Evolutionary conservation across 345 rosid genomes (phyloP).

Genomic region (Aquilaria malaccensis): DNA sequence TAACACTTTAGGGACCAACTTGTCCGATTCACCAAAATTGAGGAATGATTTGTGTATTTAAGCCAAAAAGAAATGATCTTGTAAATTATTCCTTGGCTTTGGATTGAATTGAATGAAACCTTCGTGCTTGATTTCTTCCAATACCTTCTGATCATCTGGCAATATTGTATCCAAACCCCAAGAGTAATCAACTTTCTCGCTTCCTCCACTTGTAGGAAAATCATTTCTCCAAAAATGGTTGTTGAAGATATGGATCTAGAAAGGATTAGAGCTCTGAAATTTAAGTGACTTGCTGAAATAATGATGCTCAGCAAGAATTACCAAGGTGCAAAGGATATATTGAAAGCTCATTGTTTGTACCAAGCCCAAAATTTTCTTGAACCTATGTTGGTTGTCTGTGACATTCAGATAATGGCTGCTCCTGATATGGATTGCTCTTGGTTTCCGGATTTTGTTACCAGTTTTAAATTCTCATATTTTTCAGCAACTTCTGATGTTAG

Average conservation of each 20-base stretch:
- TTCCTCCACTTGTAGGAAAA: too few species aligned
- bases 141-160: too few species aligned
- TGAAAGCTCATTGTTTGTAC: conserved; percentile 9
- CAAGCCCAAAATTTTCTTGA: conserved; percentile 13
- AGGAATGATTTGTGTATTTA: too few species aligned
- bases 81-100: too few species aligned
- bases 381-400: conserved; percentile 18
- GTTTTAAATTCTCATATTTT: conserved; percentile 1
- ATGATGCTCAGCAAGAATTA: conserved; percentile 13
- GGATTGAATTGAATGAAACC: too few species aligned
- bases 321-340: conserved; percentile 14
- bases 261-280: not conserved
- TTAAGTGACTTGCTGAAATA: conserved; percentile 6
- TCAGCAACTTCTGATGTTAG: not conserved
- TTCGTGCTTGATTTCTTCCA: too few species aligned
- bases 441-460: conserved; percentile 12
- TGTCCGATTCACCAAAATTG: too few species aligned
- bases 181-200: too few species aligned
- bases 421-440: conserved; percentile 13
- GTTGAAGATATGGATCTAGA: not conserved
- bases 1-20: too few species aligned
- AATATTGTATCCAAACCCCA: too few species aligned
- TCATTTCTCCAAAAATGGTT: too few species aligned
- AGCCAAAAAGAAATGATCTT: too few species aligned
- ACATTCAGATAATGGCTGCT: conserved; percentile 9